phyloP scores from a whole-genome alignment of 2,329 filamentous ascomycete species.

The Fusarium verrucosum region DNA sequence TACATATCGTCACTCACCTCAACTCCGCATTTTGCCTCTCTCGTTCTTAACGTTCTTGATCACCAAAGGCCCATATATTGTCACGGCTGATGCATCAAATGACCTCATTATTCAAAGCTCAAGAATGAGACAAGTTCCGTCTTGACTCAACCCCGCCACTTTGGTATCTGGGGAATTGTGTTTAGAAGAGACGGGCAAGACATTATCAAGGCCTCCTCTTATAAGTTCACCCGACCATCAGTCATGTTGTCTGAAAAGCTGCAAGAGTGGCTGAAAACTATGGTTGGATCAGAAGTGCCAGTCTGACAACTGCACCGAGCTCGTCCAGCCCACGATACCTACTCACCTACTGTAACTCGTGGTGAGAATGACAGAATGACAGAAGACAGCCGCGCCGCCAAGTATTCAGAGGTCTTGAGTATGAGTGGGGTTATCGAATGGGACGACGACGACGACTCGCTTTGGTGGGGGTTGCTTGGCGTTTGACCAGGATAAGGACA shows the following conservation, averaged over 20 bases:
- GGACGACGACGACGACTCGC: background rate
- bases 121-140: slow-evolving; percentile 13
- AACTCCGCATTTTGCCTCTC: slow-evolving; percentile 18
- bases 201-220: slow-evolving; percentile 6
- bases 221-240: background rate
- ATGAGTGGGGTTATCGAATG: slow-evolving; percentile 36
- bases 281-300: background rate
- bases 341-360: too few relatives aligned
- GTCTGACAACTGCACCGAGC: background rate
- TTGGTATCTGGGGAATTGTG: slow-evolving; percentile 19
- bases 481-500: slow-evolving; percentile 33
- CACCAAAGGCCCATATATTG: background rate
- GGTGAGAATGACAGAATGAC: slow-evolving; percentile 8
- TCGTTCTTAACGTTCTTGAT: slow-evolving; percentile 9
- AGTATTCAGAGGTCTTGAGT: slow-evolving; percentile 40
- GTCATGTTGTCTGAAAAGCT: background rate
- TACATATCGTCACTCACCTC: slow-evolving; percentile 10
- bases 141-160: slow-evolving; percentile 24
- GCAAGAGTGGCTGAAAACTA: background rate
- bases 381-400: slow-evolving; percentile 30
- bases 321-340: slow-evolving; percentile 8
- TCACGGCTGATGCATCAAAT: background rate
- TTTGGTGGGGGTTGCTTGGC: slow-evolving; percentile 43
- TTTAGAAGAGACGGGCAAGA: slow-evolving; percentile 13
- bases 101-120: background rate